Conservation (phyloP, 1,284 basidiomycete species). For the Papiliotrema fonsecae region DNA sequence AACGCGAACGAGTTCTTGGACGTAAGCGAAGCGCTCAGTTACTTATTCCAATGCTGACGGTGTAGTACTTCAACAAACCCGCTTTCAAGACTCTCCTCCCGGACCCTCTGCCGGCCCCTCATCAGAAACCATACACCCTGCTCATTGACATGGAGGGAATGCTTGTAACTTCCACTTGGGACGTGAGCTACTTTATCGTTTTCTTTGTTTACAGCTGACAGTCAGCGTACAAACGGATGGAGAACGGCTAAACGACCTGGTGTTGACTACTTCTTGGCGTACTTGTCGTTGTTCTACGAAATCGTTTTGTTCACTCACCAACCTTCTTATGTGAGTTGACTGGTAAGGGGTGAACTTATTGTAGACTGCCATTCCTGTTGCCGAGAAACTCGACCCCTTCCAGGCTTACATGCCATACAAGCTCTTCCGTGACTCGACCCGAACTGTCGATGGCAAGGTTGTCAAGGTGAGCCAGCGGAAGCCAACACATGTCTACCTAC, state of each 20-base stretch:
- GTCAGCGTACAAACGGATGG: conserved; percentile 77
- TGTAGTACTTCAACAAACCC: conserved; percentile 86
- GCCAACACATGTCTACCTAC: conserved; percentile 1
- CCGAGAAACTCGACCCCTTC: conserved; percentile 93
- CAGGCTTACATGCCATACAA: conserved; percentile 82
- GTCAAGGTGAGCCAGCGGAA: conserved; percentile 64
- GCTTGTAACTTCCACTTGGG: conserved; percentile 87
- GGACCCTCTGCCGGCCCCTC: conserved; percentile 73
- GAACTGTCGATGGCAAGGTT: conserved; percentile 68
- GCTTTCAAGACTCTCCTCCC: conserved; percentile 88
- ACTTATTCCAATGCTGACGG: too few species aligned
- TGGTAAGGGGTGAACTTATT: conserved; percentile 3
- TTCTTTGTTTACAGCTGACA: background rate
- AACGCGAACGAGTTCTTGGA: conserved; percentile 32
- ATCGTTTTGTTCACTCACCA: conserved; percentile 94
- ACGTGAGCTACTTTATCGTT: conserved; percentile 58
- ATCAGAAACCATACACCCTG: conserved; percentile 87
- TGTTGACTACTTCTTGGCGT: conserved; percentile 94
- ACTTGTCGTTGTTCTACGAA: conserved; percentile 96
- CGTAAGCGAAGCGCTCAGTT: conserved; percentile 22
- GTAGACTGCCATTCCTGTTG: conserved; percentile 82
- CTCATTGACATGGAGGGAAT: conserved; percentile 89
- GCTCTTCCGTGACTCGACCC: conserved; percentile 84
- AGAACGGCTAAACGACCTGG: conserved; percentile 90
- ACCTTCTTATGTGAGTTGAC: conserved; percentile 69